Percentiles rank a stretch among this genome's conserved stretches.
These are phyloP conservation scores for Capsicum pubescens DNA, from an alignment of 257 asterid species.

Conservation along the genomic window DNA sequence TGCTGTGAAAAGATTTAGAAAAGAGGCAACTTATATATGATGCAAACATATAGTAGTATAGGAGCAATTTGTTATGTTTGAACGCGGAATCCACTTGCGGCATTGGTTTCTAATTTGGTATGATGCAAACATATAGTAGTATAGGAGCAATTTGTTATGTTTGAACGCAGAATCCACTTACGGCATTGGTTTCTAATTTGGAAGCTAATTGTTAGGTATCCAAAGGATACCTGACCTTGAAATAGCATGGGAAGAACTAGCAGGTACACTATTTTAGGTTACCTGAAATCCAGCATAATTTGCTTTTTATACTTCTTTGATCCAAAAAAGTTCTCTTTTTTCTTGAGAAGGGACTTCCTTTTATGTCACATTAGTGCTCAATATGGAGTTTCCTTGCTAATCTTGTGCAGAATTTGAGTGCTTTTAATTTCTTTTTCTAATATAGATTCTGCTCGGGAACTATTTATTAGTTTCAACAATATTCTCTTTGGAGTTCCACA, in stretches of 20 bases:
- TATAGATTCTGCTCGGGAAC: too few relatives aligned
- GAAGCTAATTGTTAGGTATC: not conserved
- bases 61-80: not conserved
- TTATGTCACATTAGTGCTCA: slow-evolving; percentile 24
- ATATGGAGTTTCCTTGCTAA: not conserved
- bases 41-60: slow-evolving; percentile 10
- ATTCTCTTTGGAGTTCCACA: too few relatives aligned
- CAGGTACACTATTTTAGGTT: not conserved
- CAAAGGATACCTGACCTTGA: not conserved
- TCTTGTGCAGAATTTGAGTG: too few relatives aligned
- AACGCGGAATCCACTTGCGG: not conserved
- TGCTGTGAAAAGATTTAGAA: slow-evolving; percentile 58
- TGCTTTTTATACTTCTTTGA: slow-evolving; percentile 10
- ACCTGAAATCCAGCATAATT: slow-evolving; percentile 20
- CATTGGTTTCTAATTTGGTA: not conserved
- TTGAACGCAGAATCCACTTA: slow-evolving; percentile 5
- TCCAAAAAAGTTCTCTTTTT: not conserved
- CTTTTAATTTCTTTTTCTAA: too few relatives aligned
- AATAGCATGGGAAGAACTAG: slow-evolving; percentile 20
- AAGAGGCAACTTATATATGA: not conserved
- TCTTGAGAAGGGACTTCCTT: not conserved
- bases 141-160: not conserved
- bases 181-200: not conserved
- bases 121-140: slow-evolving; percentile 11
- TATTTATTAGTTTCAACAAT: too few relatives aligned